Percentiles rank a stretch among this genome's conserved stretches.
phyloP scores from a whole-genome alignment of 768 basidiomycete species.

The Lanmaoa pseudosensibilis region DNA sequence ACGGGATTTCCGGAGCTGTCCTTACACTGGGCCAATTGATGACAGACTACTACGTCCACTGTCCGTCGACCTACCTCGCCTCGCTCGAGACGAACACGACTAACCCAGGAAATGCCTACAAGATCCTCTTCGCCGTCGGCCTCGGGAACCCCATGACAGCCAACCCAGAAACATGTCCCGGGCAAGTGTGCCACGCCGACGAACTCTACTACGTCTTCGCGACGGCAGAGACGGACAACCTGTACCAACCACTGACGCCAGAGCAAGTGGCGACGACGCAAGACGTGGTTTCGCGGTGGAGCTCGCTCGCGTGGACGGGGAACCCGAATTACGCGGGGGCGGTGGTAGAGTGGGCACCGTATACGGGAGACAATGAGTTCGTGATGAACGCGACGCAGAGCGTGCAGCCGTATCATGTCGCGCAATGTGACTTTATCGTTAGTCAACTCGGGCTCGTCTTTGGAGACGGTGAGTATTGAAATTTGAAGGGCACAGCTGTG shows the following conservation, averaged over 20 bases:
- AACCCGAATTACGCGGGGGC: constrained; percentile 12
- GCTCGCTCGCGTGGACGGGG: constrained; percentile 5
- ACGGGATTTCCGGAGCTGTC: constrained; percentile 10
- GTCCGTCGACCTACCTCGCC: constrained; percentile 8
- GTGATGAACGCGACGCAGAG: constrained; percentile 1
- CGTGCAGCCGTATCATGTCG: background rate
- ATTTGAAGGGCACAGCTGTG: too few relatives aligned
- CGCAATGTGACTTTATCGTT: constrained; percentile 8
- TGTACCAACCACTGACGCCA: constrained; percentile 12
- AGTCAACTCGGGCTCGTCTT: constrained; percentile 8
- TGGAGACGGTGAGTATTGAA: background rate
- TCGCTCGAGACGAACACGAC: constrained; percentile 12
- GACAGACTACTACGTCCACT: constrained; percentile 9
- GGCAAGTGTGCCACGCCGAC: constrained; percentile 14
- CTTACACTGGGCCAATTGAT: background rate
- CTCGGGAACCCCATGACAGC: constrained; percentile 7
- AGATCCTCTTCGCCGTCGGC: constrained; percentile 1
- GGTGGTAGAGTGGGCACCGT: constrained; percentile 6
- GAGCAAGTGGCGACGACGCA: background rate
- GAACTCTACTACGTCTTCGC: constrained; percentile 14
- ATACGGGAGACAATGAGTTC: constrained; percentile 5
- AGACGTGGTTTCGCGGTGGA: constrained; percentile 5
- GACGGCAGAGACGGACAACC: constrained; percentile 9
- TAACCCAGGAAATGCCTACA: constrained; percentile 13
- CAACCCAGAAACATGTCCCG: constrained; percentile 1